These are phyloP conservation scores for Conticribra guillardii DNA, from an alignment of 108 stramenopile genomes.

Conservation along the genomic window DNA sequence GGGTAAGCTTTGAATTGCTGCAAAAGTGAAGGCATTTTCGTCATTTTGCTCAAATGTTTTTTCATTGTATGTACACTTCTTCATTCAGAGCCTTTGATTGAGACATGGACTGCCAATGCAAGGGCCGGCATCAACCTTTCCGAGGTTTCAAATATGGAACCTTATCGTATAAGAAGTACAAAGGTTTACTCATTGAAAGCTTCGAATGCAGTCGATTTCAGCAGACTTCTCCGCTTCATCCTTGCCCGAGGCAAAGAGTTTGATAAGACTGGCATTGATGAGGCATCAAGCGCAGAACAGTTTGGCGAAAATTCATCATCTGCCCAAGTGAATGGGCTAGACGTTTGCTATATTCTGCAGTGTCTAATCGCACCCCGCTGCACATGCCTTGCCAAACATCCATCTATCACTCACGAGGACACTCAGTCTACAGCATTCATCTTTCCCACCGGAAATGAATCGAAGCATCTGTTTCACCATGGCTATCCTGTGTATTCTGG, in stretches of 20 bases:
- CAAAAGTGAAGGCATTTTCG: neutral
- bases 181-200: neutral
- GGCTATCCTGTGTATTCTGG: neutral
- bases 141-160: slow-evolving; percentile 9
- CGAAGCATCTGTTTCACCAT: neutral
- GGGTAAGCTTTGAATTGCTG: slow-evolving; percentile 19
- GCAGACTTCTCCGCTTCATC: neutral
- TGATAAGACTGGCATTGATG: slow-evolving; percentile 2
- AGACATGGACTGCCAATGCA: slow-evolving; percentile 65
- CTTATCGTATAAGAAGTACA: slow-evolving; percentile 4
- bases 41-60: neutral
- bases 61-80: too few species aligned
- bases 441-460: neutral
- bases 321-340: neutral
- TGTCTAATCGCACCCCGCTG: neutral
- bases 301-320: too few species aligned
- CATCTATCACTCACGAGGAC: neutral
- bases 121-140: slow-evolving; percentile 27
- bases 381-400: neutral
- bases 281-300: neutral
- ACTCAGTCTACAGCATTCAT: neutral
- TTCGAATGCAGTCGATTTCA: slow-evolving; percentile 3
- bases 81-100: slow-evolving; percentile 63
- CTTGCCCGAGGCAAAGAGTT: neutral
- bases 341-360: neutral